These are phyloP conservation scores for Trypanosoma melophagium DNA, from an alignment of 208 protist genomes.

Conservation along the genomic window DNA sequence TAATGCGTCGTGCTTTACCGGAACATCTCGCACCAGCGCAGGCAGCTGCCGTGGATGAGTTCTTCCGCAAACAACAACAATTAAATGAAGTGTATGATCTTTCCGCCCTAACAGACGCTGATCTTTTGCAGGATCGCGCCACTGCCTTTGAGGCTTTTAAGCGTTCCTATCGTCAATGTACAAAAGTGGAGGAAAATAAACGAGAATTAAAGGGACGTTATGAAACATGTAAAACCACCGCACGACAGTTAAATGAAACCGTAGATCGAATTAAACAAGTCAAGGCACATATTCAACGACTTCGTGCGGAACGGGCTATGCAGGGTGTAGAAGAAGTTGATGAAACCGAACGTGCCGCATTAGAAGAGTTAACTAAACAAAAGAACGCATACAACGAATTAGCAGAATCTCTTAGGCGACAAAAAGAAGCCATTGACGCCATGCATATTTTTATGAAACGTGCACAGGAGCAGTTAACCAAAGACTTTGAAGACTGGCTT, in stretches of 20 bases:
- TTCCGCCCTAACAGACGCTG: conserved; percentile 66
- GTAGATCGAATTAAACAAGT: conserved; percentile 74
- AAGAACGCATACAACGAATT: conserved; percentile 66
- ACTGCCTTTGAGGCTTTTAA: conserved; percentile 87
- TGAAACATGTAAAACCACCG: conserved; percentile 68
- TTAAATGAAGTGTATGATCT: conserved; percentile 42
- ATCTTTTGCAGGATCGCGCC: conserved; percentile 75
- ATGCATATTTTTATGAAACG: conserved; percentile 88
- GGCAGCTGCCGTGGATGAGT: conserved; percentile 51
- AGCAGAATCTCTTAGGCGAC: conserved; percentile 39
- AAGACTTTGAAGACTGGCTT: conserved; percentile 89
- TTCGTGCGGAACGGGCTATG: conserved; percentile 80
- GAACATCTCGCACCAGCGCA: conserved; percentile 35
- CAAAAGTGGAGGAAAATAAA: conserved; percentile 76
- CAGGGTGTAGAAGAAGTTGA: conserved; percentile 64
- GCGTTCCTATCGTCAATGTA: conserved; percentile 71
- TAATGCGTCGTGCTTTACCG: conserved; percentile 21
- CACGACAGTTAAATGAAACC: conserved; percentile 56
- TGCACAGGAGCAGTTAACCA: conserved; percentile 75
- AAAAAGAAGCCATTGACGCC: conserved; percentile 85
- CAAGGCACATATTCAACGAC: conserved; percentile 68
- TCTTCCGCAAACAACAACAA: conserved; percentile 45
- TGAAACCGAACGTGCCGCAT: conserved; percentile 38
- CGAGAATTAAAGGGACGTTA: conserved; percentile 60
- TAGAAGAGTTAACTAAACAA: conserved; percentile 34